Conservation (phyloP, 2,329 filamentous ascomycete genomes). For the Penicillium italicum region DNA sequence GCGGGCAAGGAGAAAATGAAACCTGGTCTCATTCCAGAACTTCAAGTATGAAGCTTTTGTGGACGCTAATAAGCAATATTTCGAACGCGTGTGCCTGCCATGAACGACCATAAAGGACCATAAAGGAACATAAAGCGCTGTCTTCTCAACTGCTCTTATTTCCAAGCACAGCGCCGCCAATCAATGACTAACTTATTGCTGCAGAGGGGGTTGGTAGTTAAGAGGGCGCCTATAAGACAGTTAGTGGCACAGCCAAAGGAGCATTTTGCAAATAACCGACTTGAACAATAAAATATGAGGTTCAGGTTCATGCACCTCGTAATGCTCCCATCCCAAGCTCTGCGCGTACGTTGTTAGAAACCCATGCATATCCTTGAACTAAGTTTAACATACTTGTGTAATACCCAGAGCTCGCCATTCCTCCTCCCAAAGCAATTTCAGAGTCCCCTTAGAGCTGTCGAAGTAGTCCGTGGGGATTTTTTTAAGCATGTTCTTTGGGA, state of each 20-base stretch:
- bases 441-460: slow-evolving; percentile 78
- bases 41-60: slow-evolving; percentile 26
- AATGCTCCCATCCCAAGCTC: slow-evolving; percentile 99
- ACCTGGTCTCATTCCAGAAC: slow-evolving; percentile 29
- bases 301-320: slow-evolving; percentile 97
- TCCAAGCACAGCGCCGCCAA: slow-evolving; percentile 13
- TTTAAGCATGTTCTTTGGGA: slow-evolving; percentile 98
- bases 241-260: slow-evolving; percentile 20
- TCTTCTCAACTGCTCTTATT: slow-evolving; percentile 5
- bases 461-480: slow-evolving; percentile 94
- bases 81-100: slow-evolving; percentile 17
- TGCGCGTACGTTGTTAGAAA: slow-evolving; percentile 39
- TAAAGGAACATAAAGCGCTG: slow-evolving; percentile 1
- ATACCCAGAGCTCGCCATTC: slow-evolving; percentile 97
- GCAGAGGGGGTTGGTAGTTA: slow-evolving; percentile 70
- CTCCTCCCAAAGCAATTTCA: slow-evolving; percentile 97
- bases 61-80: slow-evolving; percentile 23
- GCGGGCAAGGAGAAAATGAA: slow-evolving; percentile 12
- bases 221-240: slow-evolving; percentile 63
- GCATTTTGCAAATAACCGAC: slow-evolving; percentile 55
- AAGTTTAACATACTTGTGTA: slow-evolving; percentile 67
- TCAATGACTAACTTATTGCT: slow-evolving; percentile 30
- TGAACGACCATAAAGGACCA: slow-evolving; percentile 8
- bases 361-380: not conserved
- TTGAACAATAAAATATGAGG: slow-evolving; percentile 98